A percentile compares a stretch with the other conserved stretches of the same genome.
Evolutionary conservation across 495 filamentous ascomycete genomes (phyloP).

Genomic region (Chaetomium tenue): DNA sequence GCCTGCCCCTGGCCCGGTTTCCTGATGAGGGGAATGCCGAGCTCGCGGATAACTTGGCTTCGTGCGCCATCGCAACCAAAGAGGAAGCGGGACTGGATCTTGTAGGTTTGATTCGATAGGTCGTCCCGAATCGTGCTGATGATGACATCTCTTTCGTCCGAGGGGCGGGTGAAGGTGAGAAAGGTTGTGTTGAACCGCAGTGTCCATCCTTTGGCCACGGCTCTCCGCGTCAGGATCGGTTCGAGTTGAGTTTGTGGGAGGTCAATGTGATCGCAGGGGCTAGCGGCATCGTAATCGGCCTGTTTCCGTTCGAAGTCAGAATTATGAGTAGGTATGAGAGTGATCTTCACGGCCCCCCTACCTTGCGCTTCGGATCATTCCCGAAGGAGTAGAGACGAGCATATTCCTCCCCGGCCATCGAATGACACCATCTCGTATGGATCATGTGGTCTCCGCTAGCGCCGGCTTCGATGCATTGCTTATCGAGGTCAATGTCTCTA

Average conservation of each 20-base stretch:
- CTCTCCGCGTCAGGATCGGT: constrained; percentile 49
- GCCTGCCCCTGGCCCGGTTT: constrained; percentile 55
- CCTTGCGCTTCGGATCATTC: constrained; percentile 48
- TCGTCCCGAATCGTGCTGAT: constrained; percentile 45
- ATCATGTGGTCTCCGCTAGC: constrained; percentile 43
- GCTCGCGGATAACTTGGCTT: constrained; percentile 49
- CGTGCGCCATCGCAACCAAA: constrained; percentile 59
- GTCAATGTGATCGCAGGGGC: constrained; percentile 49
- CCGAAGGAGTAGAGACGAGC: constrained; percentile 55
- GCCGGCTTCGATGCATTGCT: constrained; percentile 38
- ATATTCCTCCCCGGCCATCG: constrained; percentile 56
- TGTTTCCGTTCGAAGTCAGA: constrained; percentile 19
- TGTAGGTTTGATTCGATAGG: constrained; percentile 43
- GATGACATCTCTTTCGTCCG: constrained; percentile 28
- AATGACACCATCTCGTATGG: constrained; percentile 55
- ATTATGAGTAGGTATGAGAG: not conserved
- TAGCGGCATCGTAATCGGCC: constrained; percentile 55
- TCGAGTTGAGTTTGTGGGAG: constrained; percentile 54
- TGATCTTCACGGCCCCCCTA: constrained; percentile 8
- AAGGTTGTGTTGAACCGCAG: constrained; percentile 49
- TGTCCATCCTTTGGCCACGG: constrained; percentile 42
- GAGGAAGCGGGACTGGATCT: constrained; percentile 53
- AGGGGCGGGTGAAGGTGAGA: constrained; percentile 33
- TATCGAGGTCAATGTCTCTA: constrained; percentile 52
- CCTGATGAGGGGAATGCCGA: constrained; percentile 49